Percentiles rank a stretch among this genome's conserved stretches.
Evolutionary conservation across 2,329 filamentous ascomycete genomes (phyloP).

Genomic region (Fusarium pseudonygamai): DNA sequence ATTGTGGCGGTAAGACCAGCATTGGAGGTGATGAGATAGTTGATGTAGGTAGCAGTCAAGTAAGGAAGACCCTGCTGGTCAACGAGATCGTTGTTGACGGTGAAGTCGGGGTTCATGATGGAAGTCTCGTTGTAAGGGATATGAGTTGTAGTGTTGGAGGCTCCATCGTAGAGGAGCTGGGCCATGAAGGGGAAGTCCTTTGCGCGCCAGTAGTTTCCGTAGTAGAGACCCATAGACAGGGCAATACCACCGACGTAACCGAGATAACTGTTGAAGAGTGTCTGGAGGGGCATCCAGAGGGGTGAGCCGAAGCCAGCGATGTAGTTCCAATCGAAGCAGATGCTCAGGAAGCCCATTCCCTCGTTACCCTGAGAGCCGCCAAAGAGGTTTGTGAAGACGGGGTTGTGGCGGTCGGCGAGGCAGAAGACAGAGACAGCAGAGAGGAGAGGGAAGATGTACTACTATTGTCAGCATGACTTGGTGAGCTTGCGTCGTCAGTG

Average conservation of each 20-base stretch:
- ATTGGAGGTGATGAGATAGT: conserved; percentile 27
- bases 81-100: neutral
- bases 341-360: conserved; percentile 18
- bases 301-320: conserved; percentile 43
- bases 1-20: conserved; percentile 19
- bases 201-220: conserved; percentile 25
- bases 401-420: conserved; percentile 12
- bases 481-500: accelerated
- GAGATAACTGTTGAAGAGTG: conserved; percentile 50
- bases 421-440: conserved; percentile 44
- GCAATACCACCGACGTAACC: conserved; percentile 51
- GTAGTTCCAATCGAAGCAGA: conserved; percentile 30
- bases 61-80: conserved; percentile 14
- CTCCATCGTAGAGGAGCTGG: conserved; percentile 16
- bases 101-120: conserved; percentile 37
- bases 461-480: neutral
- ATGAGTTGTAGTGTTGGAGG: conserved; percentile 4
- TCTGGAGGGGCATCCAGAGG: conserved; percentile 51
- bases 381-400: conserved; percentile 28
- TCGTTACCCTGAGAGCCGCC: conserved; percentile 30
- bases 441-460: conserved; percentile 55
- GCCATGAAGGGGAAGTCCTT: conserved; percentile 31
- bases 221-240: conserved; percentile 46
- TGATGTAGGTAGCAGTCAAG: conserved; percentile 24
- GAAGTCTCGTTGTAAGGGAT: conserved; percentile 14